phyloP scores from a whole-genome alignment of 1,284 basidiomycete genomes.

The Melampsora americana region DNA sequence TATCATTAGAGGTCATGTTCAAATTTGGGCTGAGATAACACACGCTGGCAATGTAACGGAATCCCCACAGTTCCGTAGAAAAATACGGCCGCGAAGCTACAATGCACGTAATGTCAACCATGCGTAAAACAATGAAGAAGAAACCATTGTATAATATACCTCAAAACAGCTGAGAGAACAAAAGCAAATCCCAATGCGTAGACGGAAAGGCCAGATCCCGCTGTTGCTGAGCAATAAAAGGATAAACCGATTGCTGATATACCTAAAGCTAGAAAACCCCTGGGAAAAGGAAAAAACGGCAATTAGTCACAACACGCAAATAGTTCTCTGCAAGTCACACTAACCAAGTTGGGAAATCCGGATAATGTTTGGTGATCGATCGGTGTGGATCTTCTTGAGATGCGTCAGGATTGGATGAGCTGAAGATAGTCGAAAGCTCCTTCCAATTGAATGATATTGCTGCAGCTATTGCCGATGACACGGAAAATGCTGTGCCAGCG shows the following conservation, averaged over 20 bases:
- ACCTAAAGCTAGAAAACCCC: constrained; percentile 21
- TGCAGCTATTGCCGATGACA: constrained; percentile 24
- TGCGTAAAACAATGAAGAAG: neutral
- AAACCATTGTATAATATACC: constrained; percentile 4
- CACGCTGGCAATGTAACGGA: constrained; percentile 34
- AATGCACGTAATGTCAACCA: neutral
- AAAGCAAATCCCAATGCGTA: constrained; percentile 12
- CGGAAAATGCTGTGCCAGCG: constrained; percentile 17
- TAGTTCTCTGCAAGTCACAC: neutral
- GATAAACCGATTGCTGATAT: neutral
- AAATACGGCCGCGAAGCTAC: constrained; percentile 39
- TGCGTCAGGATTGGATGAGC: neutral
- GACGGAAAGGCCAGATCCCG: constrained; percentile 18
- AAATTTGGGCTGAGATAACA: neutral
- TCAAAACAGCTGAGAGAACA: constrained; percentile 17
- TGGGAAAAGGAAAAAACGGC: neutral
- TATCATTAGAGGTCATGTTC: neutral
- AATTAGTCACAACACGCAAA: too few species aligned
- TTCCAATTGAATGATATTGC: constrained; percentile 23
- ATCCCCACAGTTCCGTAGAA: constrained; percentile 32
- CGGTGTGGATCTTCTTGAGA: neutral
- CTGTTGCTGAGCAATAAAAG: constrained; percentile 13
- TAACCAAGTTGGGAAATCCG: neutral
- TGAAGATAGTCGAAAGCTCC: neutral
- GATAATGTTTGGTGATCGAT: neutral